These are phyloP conservation scores for Aspergillus terreus DNA, from an alignment of 2,329 filamentous ascomycete species.

Conservation along the genomic window DNA sequence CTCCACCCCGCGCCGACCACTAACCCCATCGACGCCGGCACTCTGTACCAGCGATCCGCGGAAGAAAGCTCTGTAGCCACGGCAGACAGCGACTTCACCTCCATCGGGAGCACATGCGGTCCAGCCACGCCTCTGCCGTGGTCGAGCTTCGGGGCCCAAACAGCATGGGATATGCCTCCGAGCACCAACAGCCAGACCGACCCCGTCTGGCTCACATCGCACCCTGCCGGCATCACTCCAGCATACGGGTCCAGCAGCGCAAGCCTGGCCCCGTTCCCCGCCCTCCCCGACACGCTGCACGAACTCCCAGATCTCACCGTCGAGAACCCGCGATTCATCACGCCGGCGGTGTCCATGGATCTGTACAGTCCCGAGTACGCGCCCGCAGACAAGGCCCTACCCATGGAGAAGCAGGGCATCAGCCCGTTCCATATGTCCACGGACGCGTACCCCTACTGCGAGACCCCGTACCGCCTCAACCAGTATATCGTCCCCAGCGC, in stretches of 20 bases:
- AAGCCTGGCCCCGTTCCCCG: slow-evolving; percentile 2
- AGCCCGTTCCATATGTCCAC: background rate
- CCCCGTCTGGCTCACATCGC: slow-evolving; percentile 2
- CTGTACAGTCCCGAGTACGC: slow-evolving; percentile 1
- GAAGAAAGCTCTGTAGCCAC: slow-evolving; percentile 3
- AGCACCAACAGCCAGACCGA: background rate
- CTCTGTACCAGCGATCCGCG: slow-evolving; percentile 2
- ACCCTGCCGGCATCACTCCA: background rate
- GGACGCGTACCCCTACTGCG: background rate
- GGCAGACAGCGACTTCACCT: slow-evolving; percentile 1
- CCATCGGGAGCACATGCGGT: background rate
- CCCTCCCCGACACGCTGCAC: background rate
- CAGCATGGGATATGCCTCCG: slow-evolving; percentile 3
- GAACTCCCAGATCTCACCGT: background rate
- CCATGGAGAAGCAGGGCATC: background rate
- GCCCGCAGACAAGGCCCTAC: background rate
- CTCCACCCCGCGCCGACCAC: slow-evolving; percentile 7
- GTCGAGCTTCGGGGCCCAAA: slow-evolving; percentile 2
- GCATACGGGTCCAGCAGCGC: background rate
- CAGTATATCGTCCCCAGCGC: background rate
- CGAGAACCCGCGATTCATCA: too few relatives aligned
- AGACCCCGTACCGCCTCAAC: background rate
- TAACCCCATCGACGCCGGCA: background rate
- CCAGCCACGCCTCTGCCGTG: slow-evolving; percentile 7
- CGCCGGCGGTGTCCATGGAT: background rate